Base-by-base conservation (phyloP, 2,329 filamentous ascomycete genomes). In the Didymella glomerata region DNA sequence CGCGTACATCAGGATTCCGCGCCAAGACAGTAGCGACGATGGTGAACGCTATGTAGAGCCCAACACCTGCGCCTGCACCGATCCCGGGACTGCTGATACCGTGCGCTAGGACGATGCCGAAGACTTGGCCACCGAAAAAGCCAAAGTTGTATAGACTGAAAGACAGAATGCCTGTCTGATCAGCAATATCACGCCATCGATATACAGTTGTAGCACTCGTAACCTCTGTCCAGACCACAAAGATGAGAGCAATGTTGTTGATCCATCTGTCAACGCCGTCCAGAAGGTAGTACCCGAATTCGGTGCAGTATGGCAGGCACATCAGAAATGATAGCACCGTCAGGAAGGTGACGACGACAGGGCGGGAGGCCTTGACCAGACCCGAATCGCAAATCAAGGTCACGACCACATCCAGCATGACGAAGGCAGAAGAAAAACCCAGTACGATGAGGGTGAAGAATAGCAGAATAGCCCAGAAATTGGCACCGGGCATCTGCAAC, bases 391-490 rank as follows among this genome's bases (percentile, higher is more conserved):
- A 81, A 36, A 83, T 73, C 42, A 86, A 67, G 0, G 85, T 87
- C 8, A 83, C 82, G 4, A 83, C 78, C 4, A 83, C 84, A 63
- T 87, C 85, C 6, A 87, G 73, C 83, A 87, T 85, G 47, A 84
- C 84, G 58, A 86, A 86, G 0, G 85, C 83, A 0, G 84, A 86
- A 57, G 82, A 84, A 66, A 85, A 85, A 0, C 85, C 85, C 0
- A 87, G 79, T 0, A 86, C 81, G 58, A 86, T 81, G 7, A 87
- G 77, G 0, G 84, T 86, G 58, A 87, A 85, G 69, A 87, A 87
- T 1, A 86, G 73, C 0, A 84, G 73, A n/a, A 86, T 75, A 0
- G 84, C 83, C 84, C 84, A 87, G 61, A 84, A 86, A 41, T 85
- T 85, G 2, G 84, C 77, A 0, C 80, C 84, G 0, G 85, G 85